Conservation (phyloP, 2,329 filamentous ascomycete genomes). For the Stagonosporopsis tanaceti region DNA sequence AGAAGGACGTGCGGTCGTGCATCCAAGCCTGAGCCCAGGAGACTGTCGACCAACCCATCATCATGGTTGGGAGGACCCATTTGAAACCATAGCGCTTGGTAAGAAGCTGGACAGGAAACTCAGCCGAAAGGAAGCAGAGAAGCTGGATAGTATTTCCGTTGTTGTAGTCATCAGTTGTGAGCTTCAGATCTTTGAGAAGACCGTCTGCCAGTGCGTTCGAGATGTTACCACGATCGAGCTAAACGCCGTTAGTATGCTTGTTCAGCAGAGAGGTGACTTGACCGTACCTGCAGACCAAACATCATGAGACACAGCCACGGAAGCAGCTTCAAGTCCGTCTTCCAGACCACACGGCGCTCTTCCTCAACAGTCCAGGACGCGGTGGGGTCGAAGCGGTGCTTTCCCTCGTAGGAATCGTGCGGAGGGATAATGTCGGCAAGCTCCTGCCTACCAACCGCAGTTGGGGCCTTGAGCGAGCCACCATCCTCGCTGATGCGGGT, state of each 20-base stretch:
- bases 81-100: constrained; percentile 56
- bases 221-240: constrained; percentile 58
- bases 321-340: constrained; percentile 50
- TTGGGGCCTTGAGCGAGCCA: constrained; percentile 33
- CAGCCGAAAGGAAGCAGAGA: constrained; percentile 75
- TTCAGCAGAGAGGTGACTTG: neutral
- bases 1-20: constrained; percentile 54
- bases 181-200: constrained; percentile 38
- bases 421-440: constrained; percentile 48
- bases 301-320: constrained; percentile 50
- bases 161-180: constrained; percentile 47
- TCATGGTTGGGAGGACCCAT: constrained; percentile 53
- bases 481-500: constrained; percentile 34
- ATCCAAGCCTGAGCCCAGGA: constrained; percentile 74
- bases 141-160: constrained; percentile 68
- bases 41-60: constrained; percentile 55
- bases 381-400: constrained; percentile 64
- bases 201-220: constrained; percentile 44
- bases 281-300: constrained; percentile 51
- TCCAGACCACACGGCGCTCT: constrained; percentile 62
- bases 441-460: constrained; percentile 39
- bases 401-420: constrained; percentile 60
- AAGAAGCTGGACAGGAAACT: constrained; percentile 54
- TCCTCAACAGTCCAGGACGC: constrained; percentile 64
- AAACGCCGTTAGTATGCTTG: constrained; percentile 11